phyloP scores from a whole-genome alignment of 441 rosid genomes.

The Jatropha multifida region DNA sequence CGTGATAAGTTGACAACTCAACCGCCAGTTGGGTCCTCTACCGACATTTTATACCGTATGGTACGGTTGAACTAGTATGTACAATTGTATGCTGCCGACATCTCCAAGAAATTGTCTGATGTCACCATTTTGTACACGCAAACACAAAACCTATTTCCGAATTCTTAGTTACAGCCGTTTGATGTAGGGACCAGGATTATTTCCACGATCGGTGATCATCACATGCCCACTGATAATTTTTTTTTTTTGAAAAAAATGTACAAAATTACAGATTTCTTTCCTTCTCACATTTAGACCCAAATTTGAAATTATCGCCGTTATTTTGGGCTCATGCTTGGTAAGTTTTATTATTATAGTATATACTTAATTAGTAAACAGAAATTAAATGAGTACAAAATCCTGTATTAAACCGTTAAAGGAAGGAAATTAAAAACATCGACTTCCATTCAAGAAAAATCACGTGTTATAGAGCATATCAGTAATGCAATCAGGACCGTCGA shows the following conservation, averaged over 20 bases:
- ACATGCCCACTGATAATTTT: slow-evolving; percentile 9
- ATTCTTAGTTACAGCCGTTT: slow-evolving; percentile 23
- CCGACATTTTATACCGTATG: background rate
- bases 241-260: background rate
- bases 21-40: background rate
- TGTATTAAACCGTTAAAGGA: background rate
- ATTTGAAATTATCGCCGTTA: background rate
- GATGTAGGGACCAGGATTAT: slow-evolving; percentile 21
- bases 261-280: background rate
- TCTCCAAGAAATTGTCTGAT: slow-evolving; percentile 16
- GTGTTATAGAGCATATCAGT: background rate
- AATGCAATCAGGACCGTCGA: background rate
- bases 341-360: background rate
- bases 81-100: slow-evolving; percentile 33
- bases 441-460: background rate
- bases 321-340: background rate
- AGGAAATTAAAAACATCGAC: background rate
- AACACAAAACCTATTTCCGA: background rate
- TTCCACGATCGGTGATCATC: slow-evolving; percentile 9
- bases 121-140: background rate
- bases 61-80: background rate
- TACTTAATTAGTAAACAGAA: too few relatives aligned
- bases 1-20: background rate
- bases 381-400: background rate
- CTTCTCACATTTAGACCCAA: background rate